These are phyloP conservation scores for Syzygium syzygioides DNA, from an alignment of 441 rosid genomes.

Conservation along the genomic window DNA sequence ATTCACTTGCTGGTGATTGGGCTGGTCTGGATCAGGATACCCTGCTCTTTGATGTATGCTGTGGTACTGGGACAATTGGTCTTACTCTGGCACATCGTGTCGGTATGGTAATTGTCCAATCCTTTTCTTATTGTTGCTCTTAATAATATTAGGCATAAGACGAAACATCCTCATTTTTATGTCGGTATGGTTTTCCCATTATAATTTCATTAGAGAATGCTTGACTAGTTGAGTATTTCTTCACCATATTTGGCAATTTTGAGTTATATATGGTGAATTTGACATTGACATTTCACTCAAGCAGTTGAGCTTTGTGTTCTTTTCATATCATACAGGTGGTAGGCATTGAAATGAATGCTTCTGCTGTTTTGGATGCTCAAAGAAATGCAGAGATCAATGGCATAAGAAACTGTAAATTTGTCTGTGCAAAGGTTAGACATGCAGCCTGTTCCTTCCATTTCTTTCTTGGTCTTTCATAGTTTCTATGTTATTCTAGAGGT, in stretches of 20 bases:
- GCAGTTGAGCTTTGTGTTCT: neutral
- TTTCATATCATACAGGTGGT: neutral
- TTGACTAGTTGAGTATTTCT: neutral
- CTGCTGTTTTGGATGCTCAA: slow-evolving; percentile 90
- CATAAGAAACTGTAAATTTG: slow-evolving; percentile 81
- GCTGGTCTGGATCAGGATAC: slow-evolving; percentile 85
- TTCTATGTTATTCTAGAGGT: neutral
- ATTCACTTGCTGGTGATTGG: slow-evolving; percentile 96
- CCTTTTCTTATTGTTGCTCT: slow-evolving; percentile 1
- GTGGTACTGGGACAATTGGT: slow-evolving; percentile 97
- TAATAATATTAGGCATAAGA: neutral
- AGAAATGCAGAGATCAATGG: slow-evolving; percentile 85
- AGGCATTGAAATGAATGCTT: slow-evolving; percentile 22
- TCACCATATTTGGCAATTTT: neutral
- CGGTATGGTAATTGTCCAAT: slow-evolving; percentile 65
- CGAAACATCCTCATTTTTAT: neutral
- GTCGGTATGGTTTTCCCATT: neutral
- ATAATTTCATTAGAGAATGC: neutral
- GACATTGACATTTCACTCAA: neutral
- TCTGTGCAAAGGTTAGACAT: slow-evolving; percentile 72
- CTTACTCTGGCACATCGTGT: slow-evolving; percentile 89
- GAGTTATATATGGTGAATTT: neutral
- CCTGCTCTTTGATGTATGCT: slow-evolving; percentile 84
- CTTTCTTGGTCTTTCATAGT: neutral
- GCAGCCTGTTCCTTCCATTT: neutral